Base-by-base conservation (phyloP, 192 early-diverging fungal species). In the Linderina pennispora region DNA sequence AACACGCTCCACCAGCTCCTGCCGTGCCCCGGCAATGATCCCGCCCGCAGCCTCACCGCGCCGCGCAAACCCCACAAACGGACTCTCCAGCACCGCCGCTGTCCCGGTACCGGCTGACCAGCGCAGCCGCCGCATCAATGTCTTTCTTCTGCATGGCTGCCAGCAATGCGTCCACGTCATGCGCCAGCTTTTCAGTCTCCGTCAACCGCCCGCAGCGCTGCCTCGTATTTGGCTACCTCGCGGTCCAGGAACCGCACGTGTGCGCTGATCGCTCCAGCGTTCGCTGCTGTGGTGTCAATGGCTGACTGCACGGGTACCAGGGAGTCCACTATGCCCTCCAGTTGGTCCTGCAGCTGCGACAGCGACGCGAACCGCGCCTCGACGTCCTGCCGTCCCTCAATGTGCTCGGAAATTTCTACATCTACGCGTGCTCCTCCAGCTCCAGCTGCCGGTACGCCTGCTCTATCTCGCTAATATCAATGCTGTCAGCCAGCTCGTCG, bases 191-290 rank as follows among this genome's bases (percentile, higher is more conserved):
- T 38, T 54, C 55, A 2, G 91, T 79, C 36, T 89, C n/a, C 83
- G 33, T 86, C 83, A 1, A 90, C 83, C 17, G 85, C 77, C 18
- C 43, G 39, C 7, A 91, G 81, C 0, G 88, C 77, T 50, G 75
- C 58, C 55, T 82, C 81, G 8, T 91, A 84, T 23, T 82, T 72
- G 14, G 79, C 80, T 55, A 88, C 79, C 48, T 92, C 89, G 42
- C 80, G 65, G 63, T 96, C 92, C 24, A 96, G 57, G 48, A 84
- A 79, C 18, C 92, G 68, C 38, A 96, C 90, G 55, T 87, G 88
- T 16, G 75, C 84, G 53, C 86, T 89, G 43, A 96, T 92, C 6
- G 74, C 77, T 26, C 89, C 88, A 0, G 92, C 91, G 46, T 89
- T 73, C 8, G 61, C 55, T 0, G 89, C 69, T 0, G 69, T 65